phyloP scores from a whole-genome alignment of 2,329 filamentous ascomycete species.

The Alternaria triticimaculans region DNA sequence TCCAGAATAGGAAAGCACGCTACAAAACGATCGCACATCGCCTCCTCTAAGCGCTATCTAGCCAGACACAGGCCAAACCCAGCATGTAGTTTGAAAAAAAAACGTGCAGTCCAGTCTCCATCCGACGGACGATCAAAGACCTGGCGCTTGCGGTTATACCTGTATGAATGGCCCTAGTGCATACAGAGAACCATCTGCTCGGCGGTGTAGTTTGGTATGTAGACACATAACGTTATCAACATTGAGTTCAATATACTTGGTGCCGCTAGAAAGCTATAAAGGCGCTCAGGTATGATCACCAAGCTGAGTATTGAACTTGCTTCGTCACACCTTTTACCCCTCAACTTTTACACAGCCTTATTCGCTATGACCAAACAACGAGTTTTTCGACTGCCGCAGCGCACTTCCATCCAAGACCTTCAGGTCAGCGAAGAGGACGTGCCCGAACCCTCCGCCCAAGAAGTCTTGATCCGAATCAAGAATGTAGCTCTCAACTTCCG shows the following conservation, averaged over 20 bases:
- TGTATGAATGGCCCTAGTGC: background rate
- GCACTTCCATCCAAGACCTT: background rate
- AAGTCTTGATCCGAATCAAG: constrained; percentile 21
- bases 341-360: background rate
- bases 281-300: background rate
- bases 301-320: background rate
- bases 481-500: constrained; percentile 24
- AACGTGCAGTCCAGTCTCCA: background rate
- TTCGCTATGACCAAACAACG: constrained; percentile 10
- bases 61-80: background rate
- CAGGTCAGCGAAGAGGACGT: constrained; percentile 3
- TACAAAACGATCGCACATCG: background rate
- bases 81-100: background rate
- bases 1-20: background rate
- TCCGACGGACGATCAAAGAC: background rate
- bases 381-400: constrained; percentile 14
- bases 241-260: background rate
- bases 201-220: background rate
- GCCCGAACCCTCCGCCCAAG: background rate
- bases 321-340: background rate
- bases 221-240: background rate
- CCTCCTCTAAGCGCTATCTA: background rate
- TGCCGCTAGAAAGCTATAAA: background rate
- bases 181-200: background rate
- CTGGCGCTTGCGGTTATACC: background rate